Evolutionary conservation across 257 asterid species (phyloP).

Genomic region (Solanum sejunctum): DNA sequence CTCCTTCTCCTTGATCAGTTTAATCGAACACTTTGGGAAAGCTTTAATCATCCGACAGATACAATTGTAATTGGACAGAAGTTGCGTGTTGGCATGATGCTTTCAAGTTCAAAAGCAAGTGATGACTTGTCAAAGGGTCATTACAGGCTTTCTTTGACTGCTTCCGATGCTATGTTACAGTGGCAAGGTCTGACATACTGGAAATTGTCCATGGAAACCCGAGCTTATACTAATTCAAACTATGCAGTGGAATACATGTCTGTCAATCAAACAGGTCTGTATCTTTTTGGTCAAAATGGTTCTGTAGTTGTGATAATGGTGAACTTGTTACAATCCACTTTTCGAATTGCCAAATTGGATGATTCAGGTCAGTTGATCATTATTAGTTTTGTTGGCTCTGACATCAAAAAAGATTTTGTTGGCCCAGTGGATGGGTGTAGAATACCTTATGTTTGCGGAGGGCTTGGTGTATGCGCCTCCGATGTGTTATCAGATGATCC

Average conservation of each 20-base stretch:
- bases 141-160: conserved; percentile 28
- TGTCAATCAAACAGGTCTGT: conserved; percentile 42
- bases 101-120: conserved; percentile 21
- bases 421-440: conserved; percentile 2
- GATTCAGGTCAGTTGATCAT: conserved; percentile 43
- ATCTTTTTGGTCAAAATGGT: conserved; percentile 31
- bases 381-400: conserved; percentile 24
- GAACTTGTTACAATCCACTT: conserved; percentile 22
- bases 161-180: conserved; percentile 29
- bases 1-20: conserved; percentile 41
- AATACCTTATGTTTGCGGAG: conserved; percentile 1
- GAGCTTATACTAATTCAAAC: conserved; percentile 21
- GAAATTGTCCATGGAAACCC: conserved; percentile 56
- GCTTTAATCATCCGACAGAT: conserved; percentile 53
- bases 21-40: conserved; percentile 52
- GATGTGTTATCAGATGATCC: conserved; percentile 19
- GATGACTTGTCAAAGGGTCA: conserved; percentile 38
- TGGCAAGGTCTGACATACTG: conserved; percentile 47
- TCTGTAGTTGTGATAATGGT: conserved; percentile 28
- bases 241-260: conserved; percentile 22
- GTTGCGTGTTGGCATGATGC: conserved; percentile 11
- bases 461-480: conserved; percentile 4
- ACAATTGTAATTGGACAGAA: conserved; percentile 56
- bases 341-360: conserved; percentile 35
- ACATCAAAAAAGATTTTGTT: conserved; percentile 15